Percentiles rank a stretch among this genome's conserved stretches.
phyloP scores from a whole-genome alignment of 1,139 yeast genomes.

The Eremothecium sinecaudum region DNA sequence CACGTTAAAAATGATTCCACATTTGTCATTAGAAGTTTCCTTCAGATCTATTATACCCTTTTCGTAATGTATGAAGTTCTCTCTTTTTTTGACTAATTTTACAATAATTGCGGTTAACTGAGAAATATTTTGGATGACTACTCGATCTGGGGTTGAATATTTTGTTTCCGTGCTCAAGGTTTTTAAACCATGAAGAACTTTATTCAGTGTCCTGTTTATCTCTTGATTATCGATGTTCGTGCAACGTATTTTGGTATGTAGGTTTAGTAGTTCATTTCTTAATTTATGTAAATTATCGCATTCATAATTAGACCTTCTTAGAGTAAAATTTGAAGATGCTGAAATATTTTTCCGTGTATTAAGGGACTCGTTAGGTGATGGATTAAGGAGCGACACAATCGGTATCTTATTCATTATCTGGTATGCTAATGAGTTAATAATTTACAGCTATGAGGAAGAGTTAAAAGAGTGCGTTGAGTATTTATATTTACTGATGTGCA shows the following conservation, averaged over 20 bases:
- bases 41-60: background rate
- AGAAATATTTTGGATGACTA: conserved; percentile 3
- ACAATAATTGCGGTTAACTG: conserved; percentile 2
- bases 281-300: background rate
- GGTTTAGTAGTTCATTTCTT: conserved; percentile 5
- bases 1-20: conserved; percentile 11
- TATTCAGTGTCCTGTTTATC: background rate
- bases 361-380: conserved; percentile 2
- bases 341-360: background rate
- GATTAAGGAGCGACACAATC: conserved; percentile 4
- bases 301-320: background rate
- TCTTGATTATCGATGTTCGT: conserved; percentile 5
- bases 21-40: conserved; percentile 1
- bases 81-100: conserved; percentile 1
- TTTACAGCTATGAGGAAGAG: too few relatives aligned
- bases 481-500: conserved; percentile 1
- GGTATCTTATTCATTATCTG: conserved; percentile 5
- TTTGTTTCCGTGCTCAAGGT: conserved; percentile 1
- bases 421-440: too few relatives aligned
- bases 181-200: conserved; percentile 5
- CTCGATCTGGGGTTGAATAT: conserved; percentile 2
- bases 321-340: background rate
- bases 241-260: conserved; percentile 3
- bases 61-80: background rate
- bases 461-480: too few relatives aligned